Evolutionary conservation across 2,329 filamentous ascomycete genomes (phyloP), one percentile per base, ranked within the genome.

Genomic region (Aspergillus fructus): DNA sequence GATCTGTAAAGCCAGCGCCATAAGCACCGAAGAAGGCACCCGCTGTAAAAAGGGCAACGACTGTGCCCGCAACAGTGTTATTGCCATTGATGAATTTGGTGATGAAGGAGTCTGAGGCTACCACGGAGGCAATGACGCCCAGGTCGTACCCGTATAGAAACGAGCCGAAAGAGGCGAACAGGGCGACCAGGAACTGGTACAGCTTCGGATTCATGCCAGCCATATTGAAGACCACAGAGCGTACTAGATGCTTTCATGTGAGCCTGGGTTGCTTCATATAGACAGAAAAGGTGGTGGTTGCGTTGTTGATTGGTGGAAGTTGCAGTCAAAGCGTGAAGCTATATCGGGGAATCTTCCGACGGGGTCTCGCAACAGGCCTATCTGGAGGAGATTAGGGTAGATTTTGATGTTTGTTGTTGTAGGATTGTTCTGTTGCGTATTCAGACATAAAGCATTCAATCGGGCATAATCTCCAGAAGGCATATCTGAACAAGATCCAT

Each of bases 111-210:
- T 56, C 53, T 0, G 53, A 56, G 4, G 53, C 53, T 7, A 56
- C 53, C 17, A 56, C 53, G 1, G 53, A 56, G 24, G 53, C 53
- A 4, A 56, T 56, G 13, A 56, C 47, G 33, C 53, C 53, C 8
- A 56, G n/a, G n/a, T 56, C 53, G 23, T 56, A 56, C 7, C 53
- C 53, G 21, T 56, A 56, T 11, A 56, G 53, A 30, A 56, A 56
- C 0, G 53, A 56, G 13, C 53, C 53, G 30, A 56, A 56, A 0
- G 53, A 42, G 7, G 53, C 53, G 17, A 56, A 56, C 1, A 56
- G 47, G 1, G 53, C 53, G 30, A 56, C 53, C 4, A 50, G 19
- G 39, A 56, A 56, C 24, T 56, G 53, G 47, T 56, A 56, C 5
- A 46, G 19, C n/a, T 56, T 56, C 2, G 53, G 53, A 9, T 56